phyloP scores from a whole-genome alignment of 2,329 filamentous ascomycete species.

The Calonectria crousiana region DNA sequence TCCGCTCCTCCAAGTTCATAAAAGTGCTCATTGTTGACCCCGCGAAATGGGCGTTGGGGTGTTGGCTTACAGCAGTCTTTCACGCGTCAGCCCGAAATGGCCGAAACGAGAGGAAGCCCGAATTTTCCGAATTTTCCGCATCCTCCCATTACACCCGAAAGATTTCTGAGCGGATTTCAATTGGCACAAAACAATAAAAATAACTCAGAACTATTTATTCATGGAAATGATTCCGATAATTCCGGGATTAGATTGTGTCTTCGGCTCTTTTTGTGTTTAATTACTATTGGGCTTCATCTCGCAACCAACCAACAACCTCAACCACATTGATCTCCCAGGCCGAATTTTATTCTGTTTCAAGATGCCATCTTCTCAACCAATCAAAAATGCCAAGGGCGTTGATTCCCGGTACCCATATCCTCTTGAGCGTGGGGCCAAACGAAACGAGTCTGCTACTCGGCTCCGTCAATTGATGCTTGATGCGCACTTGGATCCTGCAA shows the following conservation, averaged over 20 bases:
- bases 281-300: background rate
- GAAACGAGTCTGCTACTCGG: slow-evolving; percentile 5
- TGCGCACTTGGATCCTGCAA: background rate
- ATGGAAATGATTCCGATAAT: background rate
- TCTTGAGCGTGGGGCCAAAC: background rate
- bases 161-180: background rate
- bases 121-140: background rate
- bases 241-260: background rate
- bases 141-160: background rate
- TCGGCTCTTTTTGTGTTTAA: background rate
- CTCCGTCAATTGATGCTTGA: slow-evolving; percentile 4
- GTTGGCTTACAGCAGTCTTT: background rate
- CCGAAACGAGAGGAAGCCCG: background rate
- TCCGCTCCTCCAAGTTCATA: background rate
- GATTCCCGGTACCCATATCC: background rate
- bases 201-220: background rate
- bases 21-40: background rate
- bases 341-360: background rate
- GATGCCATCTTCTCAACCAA: background rate
- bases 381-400: background rate
- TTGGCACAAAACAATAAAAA: background rate
- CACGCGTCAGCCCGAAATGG: background rate
- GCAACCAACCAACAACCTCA: background rate
- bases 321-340: background rate
- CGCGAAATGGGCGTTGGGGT: background rate